These are phyloP conservation scores for Trametes cubensis DNA, from an alignment of 768 basidiomycete genomes.

Conservation along the genomic window DNA sequence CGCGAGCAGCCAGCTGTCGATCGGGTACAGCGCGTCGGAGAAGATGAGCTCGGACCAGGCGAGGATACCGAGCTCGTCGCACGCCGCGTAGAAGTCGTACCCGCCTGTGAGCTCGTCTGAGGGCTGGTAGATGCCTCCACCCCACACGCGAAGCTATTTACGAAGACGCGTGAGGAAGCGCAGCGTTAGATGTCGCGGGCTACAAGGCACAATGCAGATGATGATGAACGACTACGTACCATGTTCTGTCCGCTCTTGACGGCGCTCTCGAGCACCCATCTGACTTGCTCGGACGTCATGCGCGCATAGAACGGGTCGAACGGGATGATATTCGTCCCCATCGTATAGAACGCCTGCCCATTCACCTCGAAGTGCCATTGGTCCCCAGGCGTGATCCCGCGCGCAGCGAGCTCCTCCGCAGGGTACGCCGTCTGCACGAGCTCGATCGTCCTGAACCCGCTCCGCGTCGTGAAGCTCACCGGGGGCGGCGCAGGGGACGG, in stretches of 20 bases:
- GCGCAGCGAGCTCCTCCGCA: slow-evolving; percentile 43
- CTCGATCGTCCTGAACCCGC: slow-evolving; percentile 62
- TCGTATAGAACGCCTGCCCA: slow-evolving; percentile 56
- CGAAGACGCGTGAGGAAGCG: no score
- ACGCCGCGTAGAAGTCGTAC: slow-evolving; percentile 59
- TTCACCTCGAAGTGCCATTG: slow-evolving; percentile 65
- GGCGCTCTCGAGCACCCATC: slow-evolving; percentile 60
- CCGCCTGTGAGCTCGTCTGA: slow-evolving; percentile 43
- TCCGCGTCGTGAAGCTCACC: slow-evolving; percentile 44
- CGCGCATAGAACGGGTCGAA: slow-evolving; percentile 63
- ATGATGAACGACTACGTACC: slow-evolving; percentile 41
- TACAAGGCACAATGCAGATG: no score
- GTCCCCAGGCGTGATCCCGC: slow-evolving; percentile 61
- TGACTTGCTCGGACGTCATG: slow-evolving; percentile 49
- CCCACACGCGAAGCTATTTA: slow-evolving; percentile 58
- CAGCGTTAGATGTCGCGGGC: neutral
- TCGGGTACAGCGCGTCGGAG: slow-evolving; percentile 57
- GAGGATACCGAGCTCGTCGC: slow-evolving; percentile 62
- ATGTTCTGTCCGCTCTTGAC: slow-evolving; percentile 60
- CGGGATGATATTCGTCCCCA: slow-evolving; percentile 62
- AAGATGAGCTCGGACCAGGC: slow-evolving; percentile 67
- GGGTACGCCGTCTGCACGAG: slow-evolving; percentile 53
- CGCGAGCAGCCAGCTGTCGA: slow-evolving; percentile 55
- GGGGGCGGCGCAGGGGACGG: neutral
- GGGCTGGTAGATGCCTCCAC: slow-evolving; percentile 48